Percentiles rank a stretch among this genome's conserved stretches.
These are phyloP conservation scores for Phytophthora hybrid DNA, from an alignment of 352 stramenopile genomes.

Conservation along the genomic window DNA sequence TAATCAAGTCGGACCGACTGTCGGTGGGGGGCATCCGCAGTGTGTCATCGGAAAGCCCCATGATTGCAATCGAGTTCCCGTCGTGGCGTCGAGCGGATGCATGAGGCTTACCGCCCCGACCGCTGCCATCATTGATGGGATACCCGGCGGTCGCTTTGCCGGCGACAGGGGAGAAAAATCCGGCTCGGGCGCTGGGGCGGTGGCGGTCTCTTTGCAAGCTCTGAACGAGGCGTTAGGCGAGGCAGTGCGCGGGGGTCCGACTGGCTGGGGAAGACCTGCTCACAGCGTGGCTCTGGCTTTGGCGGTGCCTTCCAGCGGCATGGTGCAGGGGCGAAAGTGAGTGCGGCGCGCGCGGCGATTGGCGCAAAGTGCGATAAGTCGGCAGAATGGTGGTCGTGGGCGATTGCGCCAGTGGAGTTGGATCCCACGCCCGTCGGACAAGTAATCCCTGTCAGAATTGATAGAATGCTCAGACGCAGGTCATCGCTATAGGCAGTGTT, in stretches of 20 bases:
- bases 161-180: slow-evolving; percentile 1
- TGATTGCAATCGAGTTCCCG: background rate
- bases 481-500: background rate
- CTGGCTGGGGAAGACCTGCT: no score
- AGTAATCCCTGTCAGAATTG: background rate
- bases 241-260: no score
- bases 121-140: slow-evolving; percentile 7
- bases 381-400: slow-evolving; percentile 6
- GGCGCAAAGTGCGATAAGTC: slow-evolving; percentile 8
- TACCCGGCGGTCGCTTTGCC: slow-evolving; percentile 3
- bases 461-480: background rate
- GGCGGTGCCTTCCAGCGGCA: background rate
- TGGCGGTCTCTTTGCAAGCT: no score
- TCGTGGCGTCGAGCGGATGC: background rate
- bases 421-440: slow-evolving; percentile 5
- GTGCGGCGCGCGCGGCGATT: background rate
- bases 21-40: no score
- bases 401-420: background rate
- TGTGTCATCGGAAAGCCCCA: no score
- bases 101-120: background rate
- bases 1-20: slow-evolving; percentile 1
- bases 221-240: no score
- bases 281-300: background rate
- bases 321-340: background rate
- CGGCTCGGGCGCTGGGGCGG: background rate